These are phyloP conservation scores for Trichophyton verrucosum DNA, from an alignment of 2,329 filamentous ascomycete genomes.

Conservation along the genomic window DNA sequence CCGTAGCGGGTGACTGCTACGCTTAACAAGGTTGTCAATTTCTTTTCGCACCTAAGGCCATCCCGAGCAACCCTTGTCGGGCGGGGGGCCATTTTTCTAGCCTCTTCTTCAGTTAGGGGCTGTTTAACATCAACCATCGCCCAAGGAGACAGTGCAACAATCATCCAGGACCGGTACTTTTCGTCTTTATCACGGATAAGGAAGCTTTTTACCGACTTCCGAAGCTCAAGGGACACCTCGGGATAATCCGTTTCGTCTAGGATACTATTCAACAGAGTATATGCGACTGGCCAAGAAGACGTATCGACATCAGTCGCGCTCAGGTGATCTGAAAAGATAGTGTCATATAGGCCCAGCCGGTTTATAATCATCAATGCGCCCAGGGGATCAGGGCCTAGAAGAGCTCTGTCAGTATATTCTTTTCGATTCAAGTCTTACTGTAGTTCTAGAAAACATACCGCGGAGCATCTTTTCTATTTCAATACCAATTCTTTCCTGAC, in stretches of 20 bases:
- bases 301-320: conserved; percentile 46
- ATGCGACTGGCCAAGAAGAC: conserved; percentile 49
- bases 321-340: conserved; percentile 32
- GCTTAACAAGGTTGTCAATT: conserved; percentile 54
- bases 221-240: conserved; percentile 36
- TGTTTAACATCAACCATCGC: conserved; percentile 37
- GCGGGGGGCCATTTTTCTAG: conserved; percentile 44
- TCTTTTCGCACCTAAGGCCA: conserved; percentile 69
- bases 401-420: neutral
- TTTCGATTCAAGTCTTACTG: neutral
- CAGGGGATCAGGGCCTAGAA: conserved; percentile 27
- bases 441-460: conserved; percentile 33
- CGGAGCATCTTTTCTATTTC: conserved; percentile 88
- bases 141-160: conserved; percentile 67
- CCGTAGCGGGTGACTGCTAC: conserved; percentile 50
- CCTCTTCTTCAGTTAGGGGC: conserved; percentile 27
- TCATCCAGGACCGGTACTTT: conserved; percentile 61
- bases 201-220: conserved; percentile 24
- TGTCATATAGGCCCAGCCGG: conserved; percentile 26
- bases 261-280: conserved; percentile 49
- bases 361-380: conserved; percentile 30
- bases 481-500: conserved; percentile 71
- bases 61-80: conserved; percentile 57
- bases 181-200: conserved; percentile 54
- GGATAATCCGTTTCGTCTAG: conserved; percentile 24